Base-by-base conservation (phyloP, 164 flowering plant species). In the Tinospora cordifolia region DNA sequence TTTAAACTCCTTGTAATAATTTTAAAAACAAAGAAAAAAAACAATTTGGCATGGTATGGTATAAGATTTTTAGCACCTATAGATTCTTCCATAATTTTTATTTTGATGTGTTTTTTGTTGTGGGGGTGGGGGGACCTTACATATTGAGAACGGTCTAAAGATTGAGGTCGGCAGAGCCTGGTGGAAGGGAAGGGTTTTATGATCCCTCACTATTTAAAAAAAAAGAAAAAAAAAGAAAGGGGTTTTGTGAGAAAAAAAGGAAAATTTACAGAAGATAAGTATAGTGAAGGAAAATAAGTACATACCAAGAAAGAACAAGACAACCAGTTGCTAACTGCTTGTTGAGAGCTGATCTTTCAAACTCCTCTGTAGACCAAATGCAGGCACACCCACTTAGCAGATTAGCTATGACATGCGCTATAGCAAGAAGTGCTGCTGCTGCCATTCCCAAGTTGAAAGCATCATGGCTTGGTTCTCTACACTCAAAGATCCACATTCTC, bases 401-500 rank as follows among this genome's bases (percentile, higher is more conserved):
- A 75, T 81, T 91, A 1, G 88, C 80, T 15, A 90, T 65, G 34
- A 88, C 84, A 78, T 93, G 98, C 22, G 98, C 96, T 9, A 85
- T 3, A 2, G 60, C 73, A 60, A 93, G 72, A 26, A 93, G 84
- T 0, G 54, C 71, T 1, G 88, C 91, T 27, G 97, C 98, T 26
- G 84, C 92, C 36, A 88, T 69, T 9, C 94, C 98, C 3, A 91
- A 80, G 75, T 63, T 78, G 79, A 85, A 88, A 0, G 98, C 98
- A 17, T 86, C 84, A 9, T 77, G 79, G 75, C 97, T 91, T 36
- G 97, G 98, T 38, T 90, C 85, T 82, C 72, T 85, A 59, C 98
- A 93, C 81, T 93, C 97, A 57, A 93, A 88, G 75, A 93, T 73
- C 85, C 86, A 85, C 34, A 88, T 69, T 82, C 83, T 87, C 62